Evolutionary conservation across 495 filamentous ascomycete species (phyloP).

Genomic region (Podospora didyma): DNA sequence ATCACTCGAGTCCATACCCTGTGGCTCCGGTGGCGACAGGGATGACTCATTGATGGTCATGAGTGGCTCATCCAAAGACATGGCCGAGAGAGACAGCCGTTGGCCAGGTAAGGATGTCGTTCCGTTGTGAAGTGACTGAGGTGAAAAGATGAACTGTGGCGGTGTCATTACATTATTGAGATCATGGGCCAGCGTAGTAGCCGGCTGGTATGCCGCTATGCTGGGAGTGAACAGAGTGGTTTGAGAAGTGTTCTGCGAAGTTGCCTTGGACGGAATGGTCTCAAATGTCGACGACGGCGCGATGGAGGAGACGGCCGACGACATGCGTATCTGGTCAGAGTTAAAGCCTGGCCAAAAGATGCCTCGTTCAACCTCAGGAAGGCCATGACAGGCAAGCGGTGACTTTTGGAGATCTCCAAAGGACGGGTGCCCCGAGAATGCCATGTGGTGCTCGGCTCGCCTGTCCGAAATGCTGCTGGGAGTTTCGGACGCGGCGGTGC

Average conservation of each 20-base stretch:
- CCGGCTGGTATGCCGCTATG: conserved; percentile 10
- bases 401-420: conserved; percentile 16
- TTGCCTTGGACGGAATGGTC: conserved; percentile 12
- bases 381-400: not conserved
- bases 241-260: conserved; percentile 26
- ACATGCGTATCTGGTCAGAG: conserved; percentile 9
- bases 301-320: conserved; percentile 21
- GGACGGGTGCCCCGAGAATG: conserved; percentile 8
- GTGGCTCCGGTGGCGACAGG: conserved; percentile 8
- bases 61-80: conserved; percentile 24
- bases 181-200: conserved; percentile 3
- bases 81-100: conserved; percentile 8
- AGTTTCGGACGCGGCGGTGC: conserved; percentile 16
- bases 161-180: conserved; percentile 1
- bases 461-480: conserved; percentile 13
- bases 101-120: conserved; percentile 4
- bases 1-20: conserved; percentile 4
- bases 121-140: conserved; percentile 8
- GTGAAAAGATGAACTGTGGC: conserved; percentile 18
- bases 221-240: conserved; percentile 21
- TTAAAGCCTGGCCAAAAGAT: conserved; percentile 23
- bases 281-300: conserved; percentile 19
- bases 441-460: conserved; percentile 6
- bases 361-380: conserved; percentile 13
- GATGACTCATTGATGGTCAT: not conserved